Conservation (phyloP, 495 filamentous ascomycete species). For the Podospora comata region DNA sequence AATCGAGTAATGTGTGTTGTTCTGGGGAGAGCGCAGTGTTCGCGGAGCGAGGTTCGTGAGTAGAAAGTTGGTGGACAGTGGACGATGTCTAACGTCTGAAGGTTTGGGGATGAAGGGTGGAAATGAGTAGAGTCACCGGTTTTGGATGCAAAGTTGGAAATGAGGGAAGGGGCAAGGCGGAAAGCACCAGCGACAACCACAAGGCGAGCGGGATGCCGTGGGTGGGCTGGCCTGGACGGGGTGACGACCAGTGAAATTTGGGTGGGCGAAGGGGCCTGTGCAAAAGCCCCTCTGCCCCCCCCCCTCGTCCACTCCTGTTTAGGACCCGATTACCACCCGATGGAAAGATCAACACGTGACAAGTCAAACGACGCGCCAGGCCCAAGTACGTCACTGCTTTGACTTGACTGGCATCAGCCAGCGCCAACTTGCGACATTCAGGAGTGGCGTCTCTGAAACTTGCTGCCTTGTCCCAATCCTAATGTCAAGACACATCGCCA, state of each 20-base stretch:
- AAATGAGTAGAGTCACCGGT: constrained; percentile 27
- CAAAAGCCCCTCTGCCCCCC: constrained; percentile 22
- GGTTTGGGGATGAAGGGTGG: constrained; percentile 27
- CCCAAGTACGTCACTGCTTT: constrained; percentile 15
- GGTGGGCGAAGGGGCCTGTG: constrained; percentile 14
- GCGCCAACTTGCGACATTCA: not conserved
- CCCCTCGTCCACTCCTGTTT: constrained; percentile 18
- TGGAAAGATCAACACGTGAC: constrained; percentile 26
- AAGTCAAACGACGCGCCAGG: constrained; percentile 3
- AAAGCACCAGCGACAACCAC: constrained; percentile 34
- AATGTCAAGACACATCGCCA: not conserved
- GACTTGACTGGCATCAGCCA: not conserved
- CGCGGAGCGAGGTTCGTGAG: constrained; percentile 16
- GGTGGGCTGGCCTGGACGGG: constrained; percentile 22
- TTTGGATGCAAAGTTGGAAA: constrained; percentile 41
- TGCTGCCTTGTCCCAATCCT: not conserved
- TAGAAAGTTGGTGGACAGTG: constrained; percentile 21
- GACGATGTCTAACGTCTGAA: constrained; percentile 25
- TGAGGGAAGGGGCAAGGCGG: constrained; percentile 39
- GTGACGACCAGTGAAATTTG: constrained; percentile 30
- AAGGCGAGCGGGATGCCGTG: constrained; percentile 34
- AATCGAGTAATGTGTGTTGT: constrained; percentile 11
- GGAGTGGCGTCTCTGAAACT: not conserved
- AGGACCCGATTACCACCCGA: constrained; percentile 17
- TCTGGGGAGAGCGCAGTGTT: constrained; percentile 11